Evolutionary conservation across 208 protist genomes (phyloP), one percentile per base, ranked within the genome.

Genomic region (Trypanosoma melophagium): DNA sequence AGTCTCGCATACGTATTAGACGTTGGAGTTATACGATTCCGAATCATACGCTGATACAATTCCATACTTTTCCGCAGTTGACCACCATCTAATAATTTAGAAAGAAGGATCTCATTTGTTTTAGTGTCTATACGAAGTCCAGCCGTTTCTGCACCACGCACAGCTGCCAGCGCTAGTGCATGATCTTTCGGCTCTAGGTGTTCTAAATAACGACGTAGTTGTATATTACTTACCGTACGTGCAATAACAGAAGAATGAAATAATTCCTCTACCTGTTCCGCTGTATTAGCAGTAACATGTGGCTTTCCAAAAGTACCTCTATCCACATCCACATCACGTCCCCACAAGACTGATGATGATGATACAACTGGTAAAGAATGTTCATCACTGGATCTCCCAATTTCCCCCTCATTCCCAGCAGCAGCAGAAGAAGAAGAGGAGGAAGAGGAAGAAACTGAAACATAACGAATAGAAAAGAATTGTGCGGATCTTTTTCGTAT

Each of bases 51-150:
- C 38, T 84, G 70, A 60, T 93, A 91, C 9, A 92, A 54, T 66
- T 90, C 88, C 80, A 96, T 89, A 61, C 82, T 81, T n/a, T 73
- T 80, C 51, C 75, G 71, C 16, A 96, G 71, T 81, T 94, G 87
- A 0, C 86, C 91, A 1, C 73, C 86, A 17, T 76, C 71, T 38
- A 93, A 73, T 16, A 96, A 69, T 44, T 79, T 72, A 16, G 65
- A 35, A 21, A 96, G 60, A 7, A 93, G 68, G 0, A 71, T 66
- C 73, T 96, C 91, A 62, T 93, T 90, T 41, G 84, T 90, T 17
- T 69, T 63, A 2, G 72, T 66, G 62, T 83, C 86, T 13, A 86
- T 25, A 21, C 71, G 70, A 63, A 96, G 83, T 2, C 91, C 91
- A 22, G 52, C 87, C 1, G 35, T 21, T 59, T 71, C 69, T 17